These are phyloP conservation scores for Myriosclerotinia curreyana DNA, from an alignment of 2,329 filamentous ascomycete species.

Conservation along the genomic window DNA sequence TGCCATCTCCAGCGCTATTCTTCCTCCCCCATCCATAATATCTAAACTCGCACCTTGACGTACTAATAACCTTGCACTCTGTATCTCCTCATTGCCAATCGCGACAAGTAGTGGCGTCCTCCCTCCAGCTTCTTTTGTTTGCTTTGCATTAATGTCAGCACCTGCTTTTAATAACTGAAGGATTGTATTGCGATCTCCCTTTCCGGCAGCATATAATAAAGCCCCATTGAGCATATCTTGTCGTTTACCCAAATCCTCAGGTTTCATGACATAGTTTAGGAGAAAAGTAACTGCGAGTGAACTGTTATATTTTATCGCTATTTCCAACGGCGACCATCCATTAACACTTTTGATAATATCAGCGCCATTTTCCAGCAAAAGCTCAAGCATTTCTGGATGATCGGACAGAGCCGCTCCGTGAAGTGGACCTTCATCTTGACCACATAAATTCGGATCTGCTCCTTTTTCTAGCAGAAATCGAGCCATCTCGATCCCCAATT, in stretches of 20 bases:
- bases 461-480: conserved; percentile 24
- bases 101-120: conserved; percentile 23
- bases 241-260: conserved; percentile 8
- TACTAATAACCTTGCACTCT: conserved; percentile 24
- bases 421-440: conserved; percentile 15
- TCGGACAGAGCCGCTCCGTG: conserved; percentile 20
- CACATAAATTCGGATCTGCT: conserved; percentile 25
- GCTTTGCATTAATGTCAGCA: conserved; percentile 20
- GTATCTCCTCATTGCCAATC: conserved; percentile 16
- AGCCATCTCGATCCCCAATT: conserved; percentile 22
- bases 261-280: neutral
- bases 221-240: conserved; percentile 14
- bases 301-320: conserved; percentile 23
- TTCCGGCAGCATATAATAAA: conserved; percentile 16
- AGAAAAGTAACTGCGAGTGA: conserved; percentile 18
- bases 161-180: conserved; percentile 22
- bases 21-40: conserved; percentile 21
- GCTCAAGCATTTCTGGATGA: conserved; percentile 5
- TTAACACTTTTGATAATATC: conserved; percentile 20
- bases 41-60: conserved; percentile 22
- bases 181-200: conserved; percentile 16
- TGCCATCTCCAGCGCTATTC: conserved; percentile 23
- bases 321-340: conserved; percentile 17
- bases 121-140: conserved; percentile 3
- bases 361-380: conserved; percentile 25